Percentiles rank a stretch among this genome's conserved stretches.
Evolutionary conservation across 306 rosid species (phyloP).

Genomic region (Amphicarpaea edgeworthii): DNA sequence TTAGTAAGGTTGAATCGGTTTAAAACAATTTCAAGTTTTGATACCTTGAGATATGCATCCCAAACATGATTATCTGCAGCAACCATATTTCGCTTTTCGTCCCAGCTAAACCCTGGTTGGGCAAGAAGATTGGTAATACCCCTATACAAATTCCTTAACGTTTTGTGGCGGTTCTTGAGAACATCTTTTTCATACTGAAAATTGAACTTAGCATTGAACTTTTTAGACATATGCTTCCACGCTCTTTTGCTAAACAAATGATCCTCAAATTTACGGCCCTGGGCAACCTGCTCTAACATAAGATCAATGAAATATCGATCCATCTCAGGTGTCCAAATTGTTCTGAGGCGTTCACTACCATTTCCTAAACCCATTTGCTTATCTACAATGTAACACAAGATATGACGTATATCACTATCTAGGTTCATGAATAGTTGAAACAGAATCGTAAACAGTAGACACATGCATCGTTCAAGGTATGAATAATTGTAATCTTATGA

Average conservation of each 20-base stretch:
- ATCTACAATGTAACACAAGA: slow-evolving; percentile 34
- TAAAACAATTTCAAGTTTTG: slow-evolving; percentile 8
- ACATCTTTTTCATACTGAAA: slow-evolving; percentile 81
- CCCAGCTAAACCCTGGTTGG: slow-evolving; percentile 74
- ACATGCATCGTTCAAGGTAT: slow-evolving; percentile 1
- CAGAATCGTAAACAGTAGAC: slow-evolving; percentile 23
- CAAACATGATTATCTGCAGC: slow-evolving; percentile 70
- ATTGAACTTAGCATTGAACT: slow-evolving; percentile 72
- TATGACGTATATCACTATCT: neutral
- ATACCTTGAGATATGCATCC: slow-evolving; percentile 79
- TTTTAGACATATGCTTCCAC: slow-evolving; percentile 71
- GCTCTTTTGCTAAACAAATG: slow-evolving; percentile 74
- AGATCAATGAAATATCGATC: slow-evolving; percentile 77
- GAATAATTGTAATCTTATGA: neutral
- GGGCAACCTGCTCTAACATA: slow-evolving; percentile 66
- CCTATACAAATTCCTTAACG: slow-evolving; percentile 69
- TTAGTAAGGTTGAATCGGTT: neutral
- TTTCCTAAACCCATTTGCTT: slow-evolving; percentile 54
- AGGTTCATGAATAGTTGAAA: neutral
- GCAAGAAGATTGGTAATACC: slow-evolving; percentile 63
- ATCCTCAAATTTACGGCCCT: slow-evolving; percentile 67
- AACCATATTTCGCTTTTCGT: slow-evolving; percentile 73
- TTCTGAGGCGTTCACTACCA: slow-evolving; percentile 66
- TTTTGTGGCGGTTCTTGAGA: slow-evolving; percentile 76
- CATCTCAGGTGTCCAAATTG: slow-evolving; percentile 87